phyloP scores from a whole-genome alignment of 495 filamentous ascomycete species.

The Hyaloscypha bicolor region DNA sequence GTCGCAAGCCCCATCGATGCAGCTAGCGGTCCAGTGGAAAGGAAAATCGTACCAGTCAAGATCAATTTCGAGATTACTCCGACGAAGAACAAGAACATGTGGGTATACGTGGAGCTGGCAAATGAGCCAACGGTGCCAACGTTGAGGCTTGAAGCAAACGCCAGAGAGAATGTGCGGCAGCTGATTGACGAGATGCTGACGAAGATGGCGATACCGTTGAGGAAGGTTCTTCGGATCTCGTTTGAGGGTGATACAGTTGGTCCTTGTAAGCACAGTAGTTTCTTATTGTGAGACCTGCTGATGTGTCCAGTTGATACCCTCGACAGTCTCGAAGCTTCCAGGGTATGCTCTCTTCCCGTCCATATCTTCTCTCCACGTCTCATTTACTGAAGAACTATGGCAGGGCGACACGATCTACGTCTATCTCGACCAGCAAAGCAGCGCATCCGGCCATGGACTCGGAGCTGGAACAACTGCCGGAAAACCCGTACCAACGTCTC shows the following conservation, averaged over 20 bases:
- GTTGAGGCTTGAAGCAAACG: background rate
- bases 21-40: slow-evolving; percentile 49
- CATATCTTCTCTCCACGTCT: background rate
- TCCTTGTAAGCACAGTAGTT: background rate
- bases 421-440: slow-evolving; percentile 4
- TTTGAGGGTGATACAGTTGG: background rate
- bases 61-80: slow-evolving; percentile 18
- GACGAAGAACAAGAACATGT: background rate
- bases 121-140: background rate
- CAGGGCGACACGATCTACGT: background rate
- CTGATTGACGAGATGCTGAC: background rate
- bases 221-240: background rate
- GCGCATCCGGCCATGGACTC: background rate
- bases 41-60: slow-evolving; percentile 43
- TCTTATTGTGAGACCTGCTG: background rate
- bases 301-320: background rate
- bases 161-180: background rate
- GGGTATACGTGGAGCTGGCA: background rate
- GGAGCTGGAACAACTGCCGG: background rate
- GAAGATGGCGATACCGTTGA: slow-evolving; percentile 1
- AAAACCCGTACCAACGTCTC: background rate
- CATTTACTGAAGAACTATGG: background rate
- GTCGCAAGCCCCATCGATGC: slow-evolving; percentile 48
- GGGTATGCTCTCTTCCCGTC: background rate
- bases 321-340: background rate